Base-by-base conservation (phyloP, 371 early-diverging fungal species). In the Gilbertella persicaria region DNA sequence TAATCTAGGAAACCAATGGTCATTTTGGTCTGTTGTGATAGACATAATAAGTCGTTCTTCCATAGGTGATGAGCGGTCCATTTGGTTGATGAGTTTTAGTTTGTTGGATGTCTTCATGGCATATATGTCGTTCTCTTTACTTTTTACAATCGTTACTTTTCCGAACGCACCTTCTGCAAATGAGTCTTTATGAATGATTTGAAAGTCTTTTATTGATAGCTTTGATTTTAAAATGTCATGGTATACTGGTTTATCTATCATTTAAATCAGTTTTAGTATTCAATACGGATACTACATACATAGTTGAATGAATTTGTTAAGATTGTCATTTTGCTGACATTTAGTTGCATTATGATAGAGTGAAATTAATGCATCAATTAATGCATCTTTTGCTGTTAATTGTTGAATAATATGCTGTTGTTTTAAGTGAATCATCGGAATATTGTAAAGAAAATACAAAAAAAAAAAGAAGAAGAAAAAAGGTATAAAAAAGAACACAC, bases 41-140 rank as follows among this genome's bases (percentile, higher is more conserved):
- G 91, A 88, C 38, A 96, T 67, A 10, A 94, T 89, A 26, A 91
- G 76, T 10, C 92, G 79, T 54, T 96, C 97, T 60, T 95, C 95
- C 88, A 95, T 90, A 41, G 88, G 95, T 52, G 90, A 88, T 13
- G 88, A 86, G 48, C 92, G 88, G 86, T 93, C 94, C 48, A 83
- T 79, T 51, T 95, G 89, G 4, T 88, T 86, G 26, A 94, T 71
- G 13, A 97, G 74, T 41, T 90, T 88, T 37, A 82, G 71, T 74
- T 99, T 99, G 55, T 88, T 88, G 25, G 97, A 82, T 7, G 88
- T 87, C 64, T 99, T 99, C 93, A 98, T 92, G 4, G 99, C 99
- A 69, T 96, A 99, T 12, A 94, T 80, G 17, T 80, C 73, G 23
- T 58, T 38, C 0, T 47, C 41, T 20, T 87, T 90, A 41, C 80